Percentiles rank a stretch among this genome's conserved stretches.
These are phyloP conservation scores for Sclerospora graminicola DNA, from an alignment of 352 stramenopile genomes.

Conservation along the genomic window DNA sequence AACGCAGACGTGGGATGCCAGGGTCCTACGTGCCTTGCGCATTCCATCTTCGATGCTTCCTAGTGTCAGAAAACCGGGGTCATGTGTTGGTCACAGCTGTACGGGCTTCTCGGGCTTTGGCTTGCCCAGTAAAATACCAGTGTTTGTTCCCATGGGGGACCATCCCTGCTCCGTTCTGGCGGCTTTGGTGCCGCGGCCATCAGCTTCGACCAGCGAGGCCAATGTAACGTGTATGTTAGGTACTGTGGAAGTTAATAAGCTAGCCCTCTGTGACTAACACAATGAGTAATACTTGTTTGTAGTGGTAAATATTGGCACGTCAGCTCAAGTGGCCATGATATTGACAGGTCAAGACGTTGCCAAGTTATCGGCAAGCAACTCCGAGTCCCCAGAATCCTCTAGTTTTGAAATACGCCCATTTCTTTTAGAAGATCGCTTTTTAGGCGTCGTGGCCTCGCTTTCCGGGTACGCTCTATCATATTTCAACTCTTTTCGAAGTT, in stretches of 20 bases:
- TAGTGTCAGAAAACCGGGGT: conserved; percentile 36
- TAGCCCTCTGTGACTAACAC: conserved; percentile 1
- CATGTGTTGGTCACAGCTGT: conserved; percentile 30
- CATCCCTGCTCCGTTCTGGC: conserved; percentile 67
- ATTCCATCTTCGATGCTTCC: conserved; percentile 59
- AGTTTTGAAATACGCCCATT: conserved; percentile 75
- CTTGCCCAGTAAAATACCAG: conserved; percentile 21
- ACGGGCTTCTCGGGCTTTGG: conserved; percentile 14
- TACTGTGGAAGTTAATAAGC: neutral
- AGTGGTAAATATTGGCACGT: conserved; percentile 82
- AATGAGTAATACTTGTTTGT: conserved; percentile 4
- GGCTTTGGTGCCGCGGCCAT: conserved; percentile 25
- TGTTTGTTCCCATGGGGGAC: conserved; percentile 68
- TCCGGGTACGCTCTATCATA: conserved; percentile 38
- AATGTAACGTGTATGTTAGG: conserved; percentile 36
- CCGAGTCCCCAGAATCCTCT: conserved; percentile 3
- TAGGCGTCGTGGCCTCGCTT: conserved; percentile 66
- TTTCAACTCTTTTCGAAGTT: too few species aligned
- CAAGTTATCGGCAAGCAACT: conserved; percentile 6
- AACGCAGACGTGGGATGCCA: conserved; percentile 32
- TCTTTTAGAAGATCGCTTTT: conserved; percentile 34
- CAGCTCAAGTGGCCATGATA: conserved; percentile 66
- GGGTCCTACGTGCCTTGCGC: conserved; percentile 34
- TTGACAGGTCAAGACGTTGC: conserved; percentile 26
- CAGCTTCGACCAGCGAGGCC: conserved; percentile 8